Percentiles rank a stretch among this genome's conserved stretches.
These are phyloP conservation scores for Gliomastix tumulicola DNA, from an alignment of 2,329 filamentous ascomycete genomes.

Conservation along the genomic window DNA sequence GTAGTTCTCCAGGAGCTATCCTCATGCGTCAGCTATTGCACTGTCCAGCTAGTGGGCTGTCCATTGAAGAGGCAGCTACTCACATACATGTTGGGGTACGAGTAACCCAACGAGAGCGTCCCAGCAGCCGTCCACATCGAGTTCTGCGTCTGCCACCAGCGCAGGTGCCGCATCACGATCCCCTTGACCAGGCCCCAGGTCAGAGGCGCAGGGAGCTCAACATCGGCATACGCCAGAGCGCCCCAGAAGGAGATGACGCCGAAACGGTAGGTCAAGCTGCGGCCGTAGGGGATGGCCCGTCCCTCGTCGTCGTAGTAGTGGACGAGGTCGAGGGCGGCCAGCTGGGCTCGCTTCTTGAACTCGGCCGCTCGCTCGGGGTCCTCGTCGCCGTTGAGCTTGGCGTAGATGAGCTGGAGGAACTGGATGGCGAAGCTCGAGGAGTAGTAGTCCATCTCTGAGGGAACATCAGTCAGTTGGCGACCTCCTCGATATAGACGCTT, in stretches of 20 bases:
- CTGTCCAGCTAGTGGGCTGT: no score
- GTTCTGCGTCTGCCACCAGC: slow-evolving; percentile 72
- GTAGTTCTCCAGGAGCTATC: slow-evolving; percentile 70
- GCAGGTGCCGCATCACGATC: slow-evolving; percentile 63
- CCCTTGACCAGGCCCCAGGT: slow-evolving; percentile 78
- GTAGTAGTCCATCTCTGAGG: slow-evolving; percentile 80
- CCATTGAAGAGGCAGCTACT: no score
- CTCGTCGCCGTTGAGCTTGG: slow-evolving; percentile 60
- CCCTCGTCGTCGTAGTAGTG: slow-evolving; percentile 72
- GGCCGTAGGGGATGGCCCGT: slow-evolving; percentile 67
- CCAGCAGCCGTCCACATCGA: slow-evolving; percentile 71
- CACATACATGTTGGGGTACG: slow-evolving; percentile 70
- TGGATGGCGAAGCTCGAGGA: slow-evolving; percentile 79
- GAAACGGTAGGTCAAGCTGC: slow-evolving; percentile 75
- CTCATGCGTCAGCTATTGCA: no score
- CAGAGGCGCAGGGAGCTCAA: slow-evolving; percentile 64
- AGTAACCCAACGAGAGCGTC: slow-evolving; percentile 69
- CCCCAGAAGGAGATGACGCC: slow-evolving; percentile 83
- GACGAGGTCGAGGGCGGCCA: slow-evolving; percentile 62
- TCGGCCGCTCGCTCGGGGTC: slow-evolving; percentile 61
- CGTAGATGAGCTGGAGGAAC: slow-evolving; percentile 70
- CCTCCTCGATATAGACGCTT: neutral
- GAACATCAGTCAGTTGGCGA: neutral
- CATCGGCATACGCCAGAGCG: slow-evolving; percentile 66
- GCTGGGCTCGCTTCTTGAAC: slow-evolving; percentile 61